Percentiles rank a stretch among this genome's conserved stretches.
These are phyloP conservation scores for Isatis tinctoria DNA, from an alignment of 345 rosid genomes.

Conservation along the genomic window DNA sequence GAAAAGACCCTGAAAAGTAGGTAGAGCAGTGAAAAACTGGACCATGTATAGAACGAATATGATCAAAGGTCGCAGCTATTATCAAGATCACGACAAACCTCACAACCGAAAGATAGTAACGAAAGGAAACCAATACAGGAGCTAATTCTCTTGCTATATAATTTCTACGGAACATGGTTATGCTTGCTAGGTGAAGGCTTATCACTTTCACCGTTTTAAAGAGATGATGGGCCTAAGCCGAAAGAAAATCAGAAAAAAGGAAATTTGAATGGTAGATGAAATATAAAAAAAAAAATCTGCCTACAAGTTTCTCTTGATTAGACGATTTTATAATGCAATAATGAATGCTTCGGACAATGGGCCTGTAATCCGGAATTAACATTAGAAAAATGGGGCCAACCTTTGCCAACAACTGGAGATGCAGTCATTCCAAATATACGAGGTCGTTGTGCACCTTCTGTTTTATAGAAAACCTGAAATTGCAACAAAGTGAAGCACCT, in stretches of 20 bases:
- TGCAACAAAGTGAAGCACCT: slow-evolving; percentile 24
- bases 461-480: slow-evolving; percentile 65
- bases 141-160: slow-evolving; percentile 4
- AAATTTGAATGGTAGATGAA: background rate
- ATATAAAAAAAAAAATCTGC: background rate
- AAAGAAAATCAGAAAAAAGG: background rate
- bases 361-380: background rate
- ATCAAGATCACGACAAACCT: slow-evolving; percentile 11
- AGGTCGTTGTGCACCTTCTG: slow-evolving; percentile 47
- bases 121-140: slow-evolving; percentile 8
- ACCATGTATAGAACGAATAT: slow-evolving; percentile 3
- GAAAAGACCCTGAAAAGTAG: slow-evolving; percentile 74
- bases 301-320: background rate
- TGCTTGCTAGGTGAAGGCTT: background rate
- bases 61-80: slow-evolving; percentile 17
- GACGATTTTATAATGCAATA: background rate
- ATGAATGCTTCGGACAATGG: background rate
- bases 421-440: slow-evolving; percentile 99
- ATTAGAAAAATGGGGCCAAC: slow-evolving; percentile 33
- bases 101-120: background rate
- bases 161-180: background rate
- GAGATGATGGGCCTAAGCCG: background rate
- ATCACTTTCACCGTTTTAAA: background rate
- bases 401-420: slow-evolving; percentile 93
- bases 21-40: slow-evolving; percentile 8